Base-by-base conservation (phyloP, 371 early-diverging fungal species). In the Chytridiales sp. region DNA sequence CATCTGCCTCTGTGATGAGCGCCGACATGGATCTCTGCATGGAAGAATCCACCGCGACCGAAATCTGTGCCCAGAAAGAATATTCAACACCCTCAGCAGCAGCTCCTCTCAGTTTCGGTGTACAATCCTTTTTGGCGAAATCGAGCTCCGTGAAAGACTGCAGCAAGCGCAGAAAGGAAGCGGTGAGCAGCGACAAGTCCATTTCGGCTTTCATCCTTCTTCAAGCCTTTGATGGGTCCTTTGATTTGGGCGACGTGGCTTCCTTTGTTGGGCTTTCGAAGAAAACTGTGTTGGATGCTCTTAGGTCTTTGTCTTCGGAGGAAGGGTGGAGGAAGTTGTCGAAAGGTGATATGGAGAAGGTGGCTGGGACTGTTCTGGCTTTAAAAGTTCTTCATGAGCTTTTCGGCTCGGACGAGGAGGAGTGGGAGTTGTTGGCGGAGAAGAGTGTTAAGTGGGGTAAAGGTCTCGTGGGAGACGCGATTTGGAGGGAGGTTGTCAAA, bases 141-240 rank as follows among this genome's bases (percentile, higher is more conserved):
- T n/a, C n/a, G n/a, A n/a, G n/a, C n/a, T n/a, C n/a, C n/a, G n/a
- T n/a, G n/a, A n/a, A n/a, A n/a, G n/a, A n/a, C n/a, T n/a, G n/a
- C n/a, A n/a, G n/a, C n/a, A n/a, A n/a, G n/a, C n/a, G n/a, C n/a
- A n/a, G n/a, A n/a, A n/a, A n/a, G n/a, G n/a, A n/a, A n/a, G n/a
- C n/a, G n/a, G n/a, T n/a, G n/a, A 31, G 17, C 21, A 36, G 19
- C 19, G 58, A 54, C 15, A 44, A 47, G 43, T 44, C n/a, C 4
- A 24, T 69, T 4, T 34, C 32, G 22, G 30, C 2, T 22, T 49
- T 69, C 21, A 39, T 74, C 11, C 32, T 24, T 36, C 47, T 68
- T 1, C 75, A 70, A 55, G 30, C 39, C 31, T 70, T 72, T 42
- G 74, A 70, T 55, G 75, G 71, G 3, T 21, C 31, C 21, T 75